A percentile compares a stretch with the other conserved stretches of the same genome.
Evolutionary conservation across 108 stramenopile species (phyloP).

Genomic region (Stephanodiscus triporus): DNA sequence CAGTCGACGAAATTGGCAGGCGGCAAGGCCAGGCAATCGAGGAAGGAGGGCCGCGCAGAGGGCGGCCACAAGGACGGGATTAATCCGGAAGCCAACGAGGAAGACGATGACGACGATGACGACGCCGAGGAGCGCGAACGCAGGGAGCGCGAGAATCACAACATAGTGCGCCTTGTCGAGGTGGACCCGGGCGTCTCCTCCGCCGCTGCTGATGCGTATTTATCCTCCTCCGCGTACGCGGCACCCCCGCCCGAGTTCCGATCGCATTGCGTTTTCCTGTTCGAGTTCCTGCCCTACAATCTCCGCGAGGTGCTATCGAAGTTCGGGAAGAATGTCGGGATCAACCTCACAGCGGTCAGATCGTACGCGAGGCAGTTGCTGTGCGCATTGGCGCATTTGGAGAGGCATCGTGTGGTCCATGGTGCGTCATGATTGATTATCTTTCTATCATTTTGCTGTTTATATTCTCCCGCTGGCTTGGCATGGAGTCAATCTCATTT

Average conservation of each 20-base stretch:
- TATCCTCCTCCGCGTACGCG: slow-evolving; percentile 34
- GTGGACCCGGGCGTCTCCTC: slow-evolving; percentile 44
- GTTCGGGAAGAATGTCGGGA: slow-evolving; percentile 93
- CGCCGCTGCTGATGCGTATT: slow-evolving; percentile 11
- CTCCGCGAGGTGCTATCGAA: slow-evolving; percentile 87
- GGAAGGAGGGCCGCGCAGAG: not conserved
- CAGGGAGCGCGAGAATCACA: slow-evolving; percentile 55
- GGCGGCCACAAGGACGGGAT: slow-evolving; percentile 3
- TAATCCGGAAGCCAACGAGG: slow-evolving; percentile 26
- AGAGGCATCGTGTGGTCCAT: slow-evolving; percentile 89
- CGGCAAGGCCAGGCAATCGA: not conserved
- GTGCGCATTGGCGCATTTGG: slow-evolving; percentile 84
- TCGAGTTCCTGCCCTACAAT: slow-evolving; percentile 85
- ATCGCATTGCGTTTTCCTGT: slow-evolving; percentile 83
- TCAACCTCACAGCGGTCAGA: slow-evolving; percentile 89
- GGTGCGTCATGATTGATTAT: slow-evolving; percentile 15
- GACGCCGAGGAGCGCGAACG: slow-evolving; percentile 48
- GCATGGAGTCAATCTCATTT: not conserved
- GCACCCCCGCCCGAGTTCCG: slow-evolving; percentile 63
- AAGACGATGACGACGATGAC: slow-evolving; percentile 49
- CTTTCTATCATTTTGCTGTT: not conserved
- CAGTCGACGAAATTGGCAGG: slow-evolving; percentile 22
- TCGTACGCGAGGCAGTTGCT: slow-evolving; percentile 93
- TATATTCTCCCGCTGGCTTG: not conserved
- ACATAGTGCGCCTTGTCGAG: slow-evolving; percentile 68